phyloP scores from a whole-genome alignment of 2,329 filamentous ascomycete species.

The Botrytis tulipae region DNA sequence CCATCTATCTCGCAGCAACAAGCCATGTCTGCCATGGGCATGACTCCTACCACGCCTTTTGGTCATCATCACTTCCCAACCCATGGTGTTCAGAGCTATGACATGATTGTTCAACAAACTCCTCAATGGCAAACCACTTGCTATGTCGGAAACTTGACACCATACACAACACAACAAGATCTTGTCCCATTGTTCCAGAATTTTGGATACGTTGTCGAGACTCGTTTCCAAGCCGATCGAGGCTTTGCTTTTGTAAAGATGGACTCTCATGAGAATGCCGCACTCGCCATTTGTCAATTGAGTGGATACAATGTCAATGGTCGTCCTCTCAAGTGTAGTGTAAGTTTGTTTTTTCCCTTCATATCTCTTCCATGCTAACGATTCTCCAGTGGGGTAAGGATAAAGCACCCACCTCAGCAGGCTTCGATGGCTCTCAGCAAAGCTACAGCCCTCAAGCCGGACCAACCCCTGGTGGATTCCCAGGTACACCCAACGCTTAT shows the following conservation, averaged over 20 bases:
- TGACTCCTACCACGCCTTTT: conserved; percentile 95
- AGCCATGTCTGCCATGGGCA: conserved; percentile 94
- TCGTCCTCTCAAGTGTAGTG: conserved; percentile 94
- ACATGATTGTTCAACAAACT: conserved; percentile 93
- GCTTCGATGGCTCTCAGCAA: conserved; percentile 76
- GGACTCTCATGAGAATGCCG: conserved; percentile 96
- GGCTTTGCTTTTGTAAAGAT: conserved; percentile 99
- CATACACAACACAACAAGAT: conserved; percentile 95
- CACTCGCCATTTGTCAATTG: conserved; percentile 96
- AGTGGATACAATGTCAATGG: conserved; percentile 98
- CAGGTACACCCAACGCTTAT: conserved; percentile 75
- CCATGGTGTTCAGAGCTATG: conserved; percentile 93
- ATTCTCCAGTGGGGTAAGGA: conserved; percentile 90
- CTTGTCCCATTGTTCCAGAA: conserved; percentile 98
- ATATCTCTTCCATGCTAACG: conserved; percentile 37
- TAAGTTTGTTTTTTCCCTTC: conserved; percentile 53
- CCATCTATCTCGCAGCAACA: conserved; percentile 97
- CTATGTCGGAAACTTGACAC: conserved; percentile 96
- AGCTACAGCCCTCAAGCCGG: conserved; percentile 71
- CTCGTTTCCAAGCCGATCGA: conserved; percentile 94
- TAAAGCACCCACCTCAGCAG: conserved; percentile 76
- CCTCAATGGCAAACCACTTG: conserved; percentile 97
- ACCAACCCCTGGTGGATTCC: conserved; percentile 67
- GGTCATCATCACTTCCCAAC: conserved; percentile 98
- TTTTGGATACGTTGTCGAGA: conserved; percentile 96